A percentile compares a stretch with the other conserved stretches of the same genome.
phyloP scores from a whole-genome alignment of 2,329 filamentous ascomycete genomes.

The Stagonosporopsis tanaceti region DNA sequence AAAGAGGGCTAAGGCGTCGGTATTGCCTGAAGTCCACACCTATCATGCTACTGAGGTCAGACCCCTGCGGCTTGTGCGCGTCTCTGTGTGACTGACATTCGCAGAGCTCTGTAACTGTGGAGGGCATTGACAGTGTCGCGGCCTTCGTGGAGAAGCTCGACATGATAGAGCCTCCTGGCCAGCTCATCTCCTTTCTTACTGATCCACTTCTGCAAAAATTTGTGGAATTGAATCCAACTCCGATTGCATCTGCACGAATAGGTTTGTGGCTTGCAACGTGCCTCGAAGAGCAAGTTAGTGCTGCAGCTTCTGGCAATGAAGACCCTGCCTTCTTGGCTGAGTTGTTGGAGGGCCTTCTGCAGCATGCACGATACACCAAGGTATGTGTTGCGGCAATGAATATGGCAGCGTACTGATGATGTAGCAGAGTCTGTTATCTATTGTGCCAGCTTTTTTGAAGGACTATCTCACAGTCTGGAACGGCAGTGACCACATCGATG shows the following conservation, averaged over 20 bases:
- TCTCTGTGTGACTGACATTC: conserved; percentile 17
- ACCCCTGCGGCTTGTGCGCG: background rate
- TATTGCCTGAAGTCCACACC: conserved; percentile 74
- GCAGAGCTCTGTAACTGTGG: conserved; percentile 62
- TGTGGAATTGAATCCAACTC: conserved; percentile 62
- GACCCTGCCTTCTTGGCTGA: conserved; percentile 37
- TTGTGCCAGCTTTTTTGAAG: conserved; percentile 44
- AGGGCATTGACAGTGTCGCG: conserved; percentile 77
- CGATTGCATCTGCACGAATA: conserved; percentile 39
- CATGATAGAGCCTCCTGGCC: conserved; percentile 80
- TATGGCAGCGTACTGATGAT: background rate
- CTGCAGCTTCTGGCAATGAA: conserved; percentile 23
- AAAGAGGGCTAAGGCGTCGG: conserved; percentile 60
- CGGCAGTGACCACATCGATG: conserved; percentile 40
- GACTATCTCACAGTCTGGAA: conserved; percentile 50
- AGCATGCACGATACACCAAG: conserved; percentile 47
- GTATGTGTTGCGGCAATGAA: conserved; percentile 22
- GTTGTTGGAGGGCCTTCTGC: conserved; percentile 43
- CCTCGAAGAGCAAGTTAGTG: conserved; percentile 47
- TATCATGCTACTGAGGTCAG: conserved; percentile 71
- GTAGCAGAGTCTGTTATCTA: conserved; percentile 42
- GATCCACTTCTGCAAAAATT: conserved; percentile 81
- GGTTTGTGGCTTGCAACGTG: conserved; percentile 50
- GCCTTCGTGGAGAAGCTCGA: conserved; percentile 77
- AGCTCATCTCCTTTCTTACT: conserved; percentile 77